Evolutionary conservation across 2,329 filamentous ascomycete genomes (phyloP).

Genomic region (Trichophyton schoenleinii): DNA sequence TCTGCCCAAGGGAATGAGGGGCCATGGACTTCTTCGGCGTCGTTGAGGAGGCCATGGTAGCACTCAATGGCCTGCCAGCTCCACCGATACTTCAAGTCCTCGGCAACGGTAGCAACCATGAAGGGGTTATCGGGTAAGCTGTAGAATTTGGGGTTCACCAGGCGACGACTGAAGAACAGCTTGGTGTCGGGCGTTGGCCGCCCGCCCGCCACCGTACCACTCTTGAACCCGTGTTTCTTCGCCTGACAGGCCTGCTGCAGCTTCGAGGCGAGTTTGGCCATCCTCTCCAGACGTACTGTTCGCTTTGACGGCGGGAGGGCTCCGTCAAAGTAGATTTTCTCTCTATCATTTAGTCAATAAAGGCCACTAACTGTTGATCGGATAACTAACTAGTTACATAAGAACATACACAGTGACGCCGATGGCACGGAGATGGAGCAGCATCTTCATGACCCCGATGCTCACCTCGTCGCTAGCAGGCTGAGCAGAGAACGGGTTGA

Average conservation of each 20-base stretch:
- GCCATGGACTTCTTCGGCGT: constrained; percentile 3
- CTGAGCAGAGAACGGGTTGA: constrained; percentile 39
- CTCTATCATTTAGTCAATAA: constrained; percentile 28
- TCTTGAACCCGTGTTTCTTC: constrained; percentile 19
- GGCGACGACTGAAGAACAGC: constrained; percentile 20
- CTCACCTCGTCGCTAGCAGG: constrained; percentile 55
- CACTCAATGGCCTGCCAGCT: constrained; percentile 17
- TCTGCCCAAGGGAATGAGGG: constrained; percentile 19
- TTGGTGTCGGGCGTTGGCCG: constrained; percentile 11
- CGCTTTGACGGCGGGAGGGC: constrained; percentile 58
- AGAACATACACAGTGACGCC: constrained; percentile 50
- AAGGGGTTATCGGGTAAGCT: constrained; percentile 50
- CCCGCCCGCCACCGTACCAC: constrained; percentile 5
- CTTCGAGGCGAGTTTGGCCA: constrained; percentile 45
- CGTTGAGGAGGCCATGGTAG: background rate
- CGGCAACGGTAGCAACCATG: constrained; percentile 63
- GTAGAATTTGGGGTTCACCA: constrained; percentile 18
- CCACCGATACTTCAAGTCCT: constrained; percentile 47
- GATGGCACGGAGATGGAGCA: constrained; percentile 45
- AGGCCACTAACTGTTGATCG: background rate
- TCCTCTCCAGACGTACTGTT: constrained; percentile 47
- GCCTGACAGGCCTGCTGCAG: constrained; percentile 41
- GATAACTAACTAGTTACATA: too few relatives aligned
- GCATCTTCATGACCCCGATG: constrained; percentile 46
- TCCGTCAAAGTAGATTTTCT: constrained; percentile 75